phyloP scores from a whole-genome alignment of 192 early-diverging fungal genomes.

The Linnemannia exigua region DNA sequence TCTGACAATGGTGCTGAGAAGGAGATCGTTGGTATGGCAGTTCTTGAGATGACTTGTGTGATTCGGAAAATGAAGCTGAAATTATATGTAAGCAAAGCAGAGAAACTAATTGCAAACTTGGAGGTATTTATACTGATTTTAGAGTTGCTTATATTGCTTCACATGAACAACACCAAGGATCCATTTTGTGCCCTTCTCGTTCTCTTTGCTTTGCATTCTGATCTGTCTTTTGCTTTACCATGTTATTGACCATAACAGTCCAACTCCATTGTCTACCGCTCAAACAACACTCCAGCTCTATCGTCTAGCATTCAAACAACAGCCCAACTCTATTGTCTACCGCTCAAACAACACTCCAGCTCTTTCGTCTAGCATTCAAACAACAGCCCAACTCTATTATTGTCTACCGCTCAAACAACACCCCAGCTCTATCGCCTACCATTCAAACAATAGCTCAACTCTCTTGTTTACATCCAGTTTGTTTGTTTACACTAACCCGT shows the following conservation, averaged over 20 bases:
- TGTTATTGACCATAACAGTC: constrained; percentile 6
- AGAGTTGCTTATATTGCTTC: constrained; percentile 12
- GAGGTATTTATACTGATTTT: constrained; percentile 17
- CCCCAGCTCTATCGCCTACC: not conserved
- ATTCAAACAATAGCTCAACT: not conserved
- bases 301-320: constrained; percentile 15
- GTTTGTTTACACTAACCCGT: constrained; percentile 6
- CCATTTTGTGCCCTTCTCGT: constrained; percentile 8
- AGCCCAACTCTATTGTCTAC: not conserved
- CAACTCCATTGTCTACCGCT: constrained; percentile 7
- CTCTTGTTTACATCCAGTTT: not conserved
- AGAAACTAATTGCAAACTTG: constrained; percentile 12
- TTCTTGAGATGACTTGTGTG: constrained; percentile 15
- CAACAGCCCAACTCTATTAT: not conserved
- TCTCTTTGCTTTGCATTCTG: constrained; percentile 13
- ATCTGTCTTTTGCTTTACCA: constrained; percentile 11
- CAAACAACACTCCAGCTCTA: constrained; percentile 13
- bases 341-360: not conserved
- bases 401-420: not conserved
- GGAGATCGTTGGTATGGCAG: constrained; percentile 8
- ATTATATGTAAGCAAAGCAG: constrained; percentile 1
- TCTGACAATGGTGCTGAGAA: not conserved
- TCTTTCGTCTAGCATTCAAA: not conserved
- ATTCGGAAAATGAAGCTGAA: constrained; percentile 11
- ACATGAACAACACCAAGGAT: constrained; percentile 21